These are phyloP conservation scores for Paramecium tetraurelia DNA, from an alignment of 73 alveolate genomes.

Conservation along the genomic window DNA sequence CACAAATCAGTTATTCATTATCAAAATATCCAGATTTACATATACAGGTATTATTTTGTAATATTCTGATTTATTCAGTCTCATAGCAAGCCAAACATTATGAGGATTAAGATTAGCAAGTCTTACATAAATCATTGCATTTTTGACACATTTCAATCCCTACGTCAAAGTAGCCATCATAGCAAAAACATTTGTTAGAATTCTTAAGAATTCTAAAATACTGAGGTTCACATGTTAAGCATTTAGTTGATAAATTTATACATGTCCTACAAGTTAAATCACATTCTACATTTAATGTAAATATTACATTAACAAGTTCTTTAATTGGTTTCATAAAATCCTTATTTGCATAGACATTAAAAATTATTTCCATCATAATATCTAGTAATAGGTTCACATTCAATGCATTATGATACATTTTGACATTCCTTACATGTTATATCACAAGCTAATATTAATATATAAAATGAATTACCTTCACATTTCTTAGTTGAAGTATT, in stretches of 20 bases:
- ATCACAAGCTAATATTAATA: neutral
- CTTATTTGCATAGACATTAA: neutral
- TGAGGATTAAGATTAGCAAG: neutral
- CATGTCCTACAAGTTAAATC: neutral
- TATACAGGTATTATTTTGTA: neutral
- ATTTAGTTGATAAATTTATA: neutral
- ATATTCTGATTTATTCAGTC: neutral
- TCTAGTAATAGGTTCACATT: neutral
- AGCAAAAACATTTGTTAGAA: neutral
- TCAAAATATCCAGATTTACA: neutral
- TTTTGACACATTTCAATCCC: neutral
- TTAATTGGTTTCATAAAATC: neutral
- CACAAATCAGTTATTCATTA: neutral
- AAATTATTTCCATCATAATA: neutral
- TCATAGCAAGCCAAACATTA: neutral
- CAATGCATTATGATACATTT: neutral
- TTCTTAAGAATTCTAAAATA: neutral
- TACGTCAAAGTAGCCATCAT: neutral
- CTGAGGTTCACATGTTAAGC: neutral
- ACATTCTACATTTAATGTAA: neutral
- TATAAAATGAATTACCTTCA: neutral
- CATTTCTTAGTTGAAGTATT: neutral
- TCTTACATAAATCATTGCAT: neutral
- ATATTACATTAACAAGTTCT: neutral
- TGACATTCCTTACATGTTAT: neutral